Evolutionary conservation across 768 basidiomycete genomes (phyloP), one percentile per base, ranked within the genome.

Genomic region (Phallus indusiatus): DNA sequence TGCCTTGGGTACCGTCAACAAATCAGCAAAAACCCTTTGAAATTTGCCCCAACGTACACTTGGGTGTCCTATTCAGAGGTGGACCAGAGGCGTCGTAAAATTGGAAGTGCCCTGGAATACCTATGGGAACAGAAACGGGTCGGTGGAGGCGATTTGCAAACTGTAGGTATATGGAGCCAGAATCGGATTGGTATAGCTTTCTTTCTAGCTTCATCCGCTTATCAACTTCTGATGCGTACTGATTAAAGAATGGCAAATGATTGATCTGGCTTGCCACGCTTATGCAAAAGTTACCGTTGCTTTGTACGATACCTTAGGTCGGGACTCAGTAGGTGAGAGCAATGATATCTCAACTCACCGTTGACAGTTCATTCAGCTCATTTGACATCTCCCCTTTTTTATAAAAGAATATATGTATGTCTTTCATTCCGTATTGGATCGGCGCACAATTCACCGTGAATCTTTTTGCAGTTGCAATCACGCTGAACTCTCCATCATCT

Each of bases 261-360:
- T 94, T 50, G 92, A 95, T 65, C 74, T 93, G 55, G 87, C 91
- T 14, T 74, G 84, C 60, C 83, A 88, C 55, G 86, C 83, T 8
- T 96, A 95, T 69, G 77, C 79, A 20, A 85, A 89, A 68, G 86
- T 95, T 36, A 81, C 84, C 8, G 91, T 95, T 62, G 86, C 86
- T 67, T 75, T 99, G 62, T 99, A 99, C 72, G 94, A 97, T 67
- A 96, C 94, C 0, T 75, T 98, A 50, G 96, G 96, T 12, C 84
- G 83, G 63, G 89, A 93, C 67, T 85, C 90, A 54, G 90, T 93
- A 60, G 90, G 90, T 89, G 64, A 70, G 88, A 42, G 7, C 35
- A 42, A 12, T 68, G 4, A 11, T 42, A 2, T 11, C 12, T 14
- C 12, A 42, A 2, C 4, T n/a, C 12, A 42, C 12, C 12, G 42